Base-by-base conservation (phyloP, 2,329 filamentous ascomycete genomes). In the Trichoderma sp. region DNA sequence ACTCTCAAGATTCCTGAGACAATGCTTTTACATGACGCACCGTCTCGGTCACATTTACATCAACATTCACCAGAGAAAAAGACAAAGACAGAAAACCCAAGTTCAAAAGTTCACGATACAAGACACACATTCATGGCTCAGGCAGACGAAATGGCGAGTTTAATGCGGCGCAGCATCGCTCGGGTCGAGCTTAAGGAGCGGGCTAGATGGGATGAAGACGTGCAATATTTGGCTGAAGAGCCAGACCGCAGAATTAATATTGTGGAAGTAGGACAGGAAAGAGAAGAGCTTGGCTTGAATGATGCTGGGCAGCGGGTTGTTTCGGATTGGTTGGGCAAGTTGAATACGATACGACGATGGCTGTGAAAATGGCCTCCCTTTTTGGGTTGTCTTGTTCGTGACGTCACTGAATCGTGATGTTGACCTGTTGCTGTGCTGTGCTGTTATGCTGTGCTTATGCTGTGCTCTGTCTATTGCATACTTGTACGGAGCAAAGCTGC, bases 131-230 rank as follows among this genome's bases (percentile, higher is more conserved):
- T 89, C 74, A 79, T 81, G 53, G 77, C 80, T 1, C 89, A 90
- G 80, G 87, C 89, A 0, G 71, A 78, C 3, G 86, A 88, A 79
- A 80, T 91, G n/a, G 84, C 83, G 0, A 79, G 80, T 18, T 79
- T 88, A 75, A 89, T 90, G 87, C 84, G 85, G 45, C 83, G 85
- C 60, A 89, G 88, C 78, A 78, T 90, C 29, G 82, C 86, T 33
- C 85, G 83, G 78, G 56, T 85, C 3, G 88, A 90, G 80, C 78
- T 87, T 18, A 85, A 83, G 75, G 83, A 87, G 77, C 83, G 85
- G 24, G 79, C 77, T 68, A 81, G 79, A 45, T 87, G 85, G 85
- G 87, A 88, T 74, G 81, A 84, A 1, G 82, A 86, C 6, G 79
- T 81, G 38, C 81, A 83, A 11, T 81, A 76, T 4, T 81, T 78